Evolutionary conservation across 148 eudicot species (phyloP), one percentile per base, ranked within the genome.

Genomic region (Polygonum maritimum): DNA sequence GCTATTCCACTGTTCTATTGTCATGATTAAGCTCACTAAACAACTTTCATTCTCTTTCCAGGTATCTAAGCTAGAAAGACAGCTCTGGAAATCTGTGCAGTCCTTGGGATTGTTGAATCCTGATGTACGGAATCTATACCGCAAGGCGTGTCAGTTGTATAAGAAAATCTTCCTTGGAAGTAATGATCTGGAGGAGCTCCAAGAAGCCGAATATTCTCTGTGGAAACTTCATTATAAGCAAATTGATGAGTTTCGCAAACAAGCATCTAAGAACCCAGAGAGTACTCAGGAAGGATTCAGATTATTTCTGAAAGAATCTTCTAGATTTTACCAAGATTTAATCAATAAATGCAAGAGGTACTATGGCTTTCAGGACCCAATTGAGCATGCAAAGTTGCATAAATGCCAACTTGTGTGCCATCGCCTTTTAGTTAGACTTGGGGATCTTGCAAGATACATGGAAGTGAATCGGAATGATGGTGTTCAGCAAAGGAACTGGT

Each of bases 181-280:
- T 77, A 78, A 79, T 76, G 88, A 84, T 51, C 79, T 79, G 40
- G 69, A 73, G n/a, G 86, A 88, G 33, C 89, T 85, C 84, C 96
- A 90, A 78, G 89, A 86, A 49, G 74, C 84, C 48, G 98, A 94
- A 73, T 87, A 82, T 77, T 85, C 85, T 33, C 49, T 94, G 63
- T 94, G 98, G 98, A 94, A 88, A 83, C 93, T 94, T 78, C 98
- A 94, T 72, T 94, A 94, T 80, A 85, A 84, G 82, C 97, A 92
- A 77, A 92, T 92, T 73, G 93, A 90, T 75, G 98, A 92, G 69
- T 94, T 87, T 81, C 97, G 97, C 19, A 92, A 78, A 84, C 83
- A 78, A 65, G 81, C 87, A 52, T 80, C 79, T 75, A 84, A 81
- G 76, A 73, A 75, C 48, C 48, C 74, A n/a, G 77, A 31, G 33